Evolutionary conservation across 2,329 filamentous ascomycete genomes (phyloP), one percentile per base, ranked within the genome.

Genomic region (Hypoxylon sp.): DNA sequence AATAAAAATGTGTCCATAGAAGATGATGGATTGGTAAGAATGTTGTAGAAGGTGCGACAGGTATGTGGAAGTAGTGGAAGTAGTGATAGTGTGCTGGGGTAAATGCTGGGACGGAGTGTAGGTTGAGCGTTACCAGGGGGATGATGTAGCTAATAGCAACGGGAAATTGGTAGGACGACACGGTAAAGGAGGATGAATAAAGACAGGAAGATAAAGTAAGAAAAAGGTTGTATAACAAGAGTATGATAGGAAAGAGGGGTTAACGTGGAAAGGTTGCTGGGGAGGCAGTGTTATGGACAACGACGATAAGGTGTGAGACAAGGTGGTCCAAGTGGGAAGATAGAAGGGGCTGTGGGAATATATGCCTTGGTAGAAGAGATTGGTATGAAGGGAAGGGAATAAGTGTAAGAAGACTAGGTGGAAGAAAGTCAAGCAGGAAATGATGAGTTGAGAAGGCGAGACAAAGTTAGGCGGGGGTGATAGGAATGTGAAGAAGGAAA

Each of bases 401-500:
- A 11, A 4, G 22, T 22, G 39, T 10, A 44, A 19, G n/a, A 22
- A 44, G 14, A 19, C 9, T 19, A 13, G 39, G n/a, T 6, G 6
- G 14, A 17, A 42, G n/a, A 22, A 19, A 17, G 8, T 11, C 39
- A 11, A 22, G 17, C 17, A 50, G 26, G 26, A 17, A 29, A 33
- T 26, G 14, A 33, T 44, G 39, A 19, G 3, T 17, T 44, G 39
- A 44, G 17, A 31, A 31, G 14, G 8, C 3, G 17, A 53, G 10
- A 17, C 5, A 5, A 19, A 24, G 4, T 33, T 22, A 17, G 48
- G 47, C 31, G 14, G 8, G 8, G 46, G 24, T 26, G 14, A 24
- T 48, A 50, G 29, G 48, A 35, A n/a, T 3, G 31, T 31, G 46
- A 48, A 48, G 46, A 29, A 48, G 24, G 46, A 26, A 48, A 29